Conservation (phyloP, 2,329 filamentous ascomycete genomes). For the Paraphoma chrysanthemicola region DNA sequence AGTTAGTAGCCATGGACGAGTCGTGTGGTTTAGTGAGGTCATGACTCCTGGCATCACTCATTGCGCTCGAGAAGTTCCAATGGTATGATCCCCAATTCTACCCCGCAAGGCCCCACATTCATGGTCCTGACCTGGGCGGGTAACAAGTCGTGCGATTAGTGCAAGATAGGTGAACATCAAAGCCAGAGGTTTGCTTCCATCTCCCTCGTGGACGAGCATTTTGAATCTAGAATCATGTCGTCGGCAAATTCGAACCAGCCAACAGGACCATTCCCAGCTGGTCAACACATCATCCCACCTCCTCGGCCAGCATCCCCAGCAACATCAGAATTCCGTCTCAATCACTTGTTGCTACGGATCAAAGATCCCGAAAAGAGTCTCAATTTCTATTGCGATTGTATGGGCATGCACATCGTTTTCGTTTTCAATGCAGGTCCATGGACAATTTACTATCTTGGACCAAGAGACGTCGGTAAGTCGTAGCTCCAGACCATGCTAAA, state of each 20-base stretch:
- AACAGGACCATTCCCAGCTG: constrained; percentile 22
- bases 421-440: constrained; percentile 44
- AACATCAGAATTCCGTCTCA: constrained; percentile 35
- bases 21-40: too few species aligned
- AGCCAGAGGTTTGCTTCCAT: too few species aligned
- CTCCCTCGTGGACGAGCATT: too few species aligned
- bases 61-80: too few species aligned
- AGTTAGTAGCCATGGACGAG: too few species aligned
- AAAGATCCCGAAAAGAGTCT: constrained; percentile 35
- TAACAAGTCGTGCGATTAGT: too few species aligned
- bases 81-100: too few species aligned
- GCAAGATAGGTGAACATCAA: too few species aligned
- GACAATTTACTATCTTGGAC: constrained; percentile 46
- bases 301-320: constrained; percentile 32
- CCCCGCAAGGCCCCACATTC: too few species aligned
- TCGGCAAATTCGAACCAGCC: constrained; percentile 27
- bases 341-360: constrained; percentile 45
- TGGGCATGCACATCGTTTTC: constrained; percentile 44
- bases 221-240: constrained; percentile 7
- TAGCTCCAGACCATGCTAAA: too few species aligned
- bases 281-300: constrained; percentile 34
- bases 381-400: constrained; percentile 42
- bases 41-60: too few species aligned
- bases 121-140: too few species aligned
- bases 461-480: constrained; percentile 28